Conservation (phyloP, 129 eudicot species). For the Lactuca saligna region DNA sequence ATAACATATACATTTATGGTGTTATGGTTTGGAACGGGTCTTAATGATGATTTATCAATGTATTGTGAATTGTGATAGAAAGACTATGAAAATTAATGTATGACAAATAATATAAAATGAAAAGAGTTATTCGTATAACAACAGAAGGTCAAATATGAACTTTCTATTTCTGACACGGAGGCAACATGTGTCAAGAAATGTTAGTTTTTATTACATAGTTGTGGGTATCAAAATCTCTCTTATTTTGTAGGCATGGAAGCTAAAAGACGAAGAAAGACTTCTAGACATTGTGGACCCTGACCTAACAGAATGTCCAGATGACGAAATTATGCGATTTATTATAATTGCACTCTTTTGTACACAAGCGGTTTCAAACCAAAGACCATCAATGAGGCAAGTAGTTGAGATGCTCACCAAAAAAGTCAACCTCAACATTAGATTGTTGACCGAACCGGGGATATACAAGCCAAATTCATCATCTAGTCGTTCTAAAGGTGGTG, state of each 20-base stretch:
- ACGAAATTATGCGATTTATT: constrained; percentile 51
- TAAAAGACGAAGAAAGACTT: constrained; percentile 51
- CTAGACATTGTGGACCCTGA: constrained; percentile 69
- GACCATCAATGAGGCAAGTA: constrained; percentile 85
- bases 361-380: constrained; percentile 58
- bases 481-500: constrained; percentile 20
- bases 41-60: too few species aligned
- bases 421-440: constrained; percentile 54
- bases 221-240: not conserved
- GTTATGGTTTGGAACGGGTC: too few species aligned
- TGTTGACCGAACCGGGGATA: constrained; percentile 59
- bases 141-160: too few species aligned
- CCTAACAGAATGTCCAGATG: constrained; percentile 50
- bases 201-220: not conserved
- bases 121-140: too few species aligned
- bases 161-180: too few species aligned
- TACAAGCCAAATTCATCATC: constrained; percentile 31
- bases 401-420: constrained; percentile 63
- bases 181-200: too few species aligned
- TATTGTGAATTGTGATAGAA: too few species aligned
- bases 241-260: constrained; percentile 68
- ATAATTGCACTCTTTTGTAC: constrained; percentile 73
- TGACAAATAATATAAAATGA: too few species aligned
- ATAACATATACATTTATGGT: too few species aligned
- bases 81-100: too few species aligned